Evolutionary conservation across 352 stramenopile species (phyloP), one percentile per base, ranked within the genome.

Genomic region (Pythium coloratum): DNA sequence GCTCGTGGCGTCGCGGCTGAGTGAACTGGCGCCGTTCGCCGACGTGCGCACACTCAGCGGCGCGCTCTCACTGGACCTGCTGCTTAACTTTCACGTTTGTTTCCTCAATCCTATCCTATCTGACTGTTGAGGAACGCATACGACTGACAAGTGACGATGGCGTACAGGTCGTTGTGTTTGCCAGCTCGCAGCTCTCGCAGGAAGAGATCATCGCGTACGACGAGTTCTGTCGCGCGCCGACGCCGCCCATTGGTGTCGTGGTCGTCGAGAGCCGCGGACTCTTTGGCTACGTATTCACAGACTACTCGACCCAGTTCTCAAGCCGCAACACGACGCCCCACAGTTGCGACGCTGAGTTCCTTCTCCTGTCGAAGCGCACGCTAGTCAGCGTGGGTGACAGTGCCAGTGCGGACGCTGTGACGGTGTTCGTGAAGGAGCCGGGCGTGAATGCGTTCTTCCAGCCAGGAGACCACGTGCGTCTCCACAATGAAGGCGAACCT

Each of bases 121-220:
- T 30, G 28, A 30, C 28, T 30, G 28, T n/a, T 8, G 28, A 47
- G 7, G n/a, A 24, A 42, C 7, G 24, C 24, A 14, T 40, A n/a
- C 30, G 14, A 26, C n/a, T 3, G 62, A 10, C 33, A 13, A 42
- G 16, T 55, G 6, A 30, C 28, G 28, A 54, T 42, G 34, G 6
- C 20, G 16, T 49, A 7, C n/a, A 86, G 78, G 71, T 81, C 2
- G 69, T 83, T 0, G 69, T 86, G 26, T 82, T 86, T 60, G 54
- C 73, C 7, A 80, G 71, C 62, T 62, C 72, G 2, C 59, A 62
- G 8, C 40, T 76, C 6, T 75, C 66, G 13, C 66, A 72, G 13
- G 76, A 80, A 72, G 78, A 84, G 49, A 53, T 83, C 24, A 76
- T 82, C 55, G 78, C 76, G 33, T 80, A 75, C 56, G 75, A 81